A percentile compares a stretch with the other conserved stretches of the same genome.
Conservation (phyloP, 2,329 filamentous ascomycete species). For the Penicillium brevicompactum region DNA sequence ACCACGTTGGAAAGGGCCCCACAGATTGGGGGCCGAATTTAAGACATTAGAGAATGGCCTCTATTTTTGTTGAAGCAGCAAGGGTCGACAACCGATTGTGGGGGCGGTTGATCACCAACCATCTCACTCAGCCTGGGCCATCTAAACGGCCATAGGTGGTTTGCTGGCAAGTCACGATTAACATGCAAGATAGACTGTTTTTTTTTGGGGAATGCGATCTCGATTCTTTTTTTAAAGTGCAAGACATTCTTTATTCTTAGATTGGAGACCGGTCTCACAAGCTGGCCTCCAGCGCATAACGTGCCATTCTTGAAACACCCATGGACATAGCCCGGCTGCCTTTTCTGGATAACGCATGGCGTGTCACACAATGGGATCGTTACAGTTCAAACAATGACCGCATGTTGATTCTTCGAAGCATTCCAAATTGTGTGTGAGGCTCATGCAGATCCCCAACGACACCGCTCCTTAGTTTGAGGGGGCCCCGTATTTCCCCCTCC, state of each 20-base stretch:
- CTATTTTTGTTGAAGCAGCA: slow-evolving; percentile 17
- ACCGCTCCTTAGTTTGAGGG: slow-evolving; percentile 23
- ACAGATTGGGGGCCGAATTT: slow-evolving; percentile 10
- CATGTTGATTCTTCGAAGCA: not conserved
- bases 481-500: not conserved
- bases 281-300: not conserved
- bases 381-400: not conserved
- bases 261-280: not conserved
- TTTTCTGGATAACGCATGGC: not conserved
- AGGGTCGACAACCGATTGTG: slow-evolving; percentile 1
- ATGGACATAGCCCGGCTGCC: not conserved
- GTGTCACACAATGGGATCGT: not conserved
- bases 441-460: slow-evolving; percentile 9
- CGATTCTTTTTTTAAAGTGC: not conserved
- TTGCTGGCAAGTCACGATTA: not conserved
- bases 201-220: not conserved
- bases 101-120: slow-evolving; percentile 8
- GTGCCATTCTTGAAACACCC: not conserved
- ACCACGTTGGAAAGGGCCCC: not conserved
- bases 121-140: not conserved
- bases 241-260: slow-evolving; percentile 2
- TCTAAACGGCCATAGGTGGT: not conserved
- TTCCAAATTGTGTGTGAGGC: not conserved
- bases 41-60: slow-evolving; percentile 15
- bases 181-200: slow-evolving; percentile 1